Evolutionary conservation across 2,329 filamentous ascomycete genomes (phyloP).

Genomic region (Pseudodiploospora longispora): DNA sequence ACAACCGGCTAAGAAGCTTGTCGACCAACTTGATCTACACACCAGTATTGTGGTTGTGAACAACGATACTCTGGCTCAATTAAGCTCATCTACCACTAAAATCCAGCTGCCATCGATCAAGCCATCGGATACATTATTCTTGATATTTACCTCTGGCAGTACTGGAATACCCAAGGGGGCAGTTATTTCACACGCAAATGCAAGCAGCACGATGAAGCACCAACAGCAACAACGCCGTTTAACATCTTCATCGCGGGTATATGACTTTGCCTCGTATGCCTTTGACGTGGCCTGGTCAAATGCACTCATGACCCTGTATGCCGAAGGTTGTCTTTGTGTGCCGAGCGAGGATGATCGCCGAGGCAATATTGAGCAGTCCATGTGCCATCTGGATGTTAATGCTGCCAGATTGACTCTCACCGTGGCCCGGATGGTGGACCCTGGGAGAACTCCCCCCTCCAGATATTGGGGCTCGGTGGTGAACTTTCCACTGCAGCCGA

Average conservation of each 20-base stretch:
- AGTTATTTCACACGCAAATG: slow-evolving; percentile 12
- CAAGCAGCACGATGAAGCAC: slow-evolving; percentile 10
- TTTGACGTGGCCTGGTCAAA: slow-evolving; percentile 15
- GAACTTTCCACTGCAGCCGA: slow-evolving; percentile 1
- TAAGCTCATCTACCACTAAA: background rate
- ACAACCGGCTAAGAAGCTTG: background rate
- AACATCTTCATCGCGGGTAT: slow-evolving; percentile 9
- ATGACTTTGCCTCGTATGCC: slow-evolving; percentile 17
- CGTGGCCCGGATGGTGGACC: background rate
- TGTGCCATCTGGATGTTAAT: background rate
- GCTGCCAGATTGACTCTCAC: slow-evolving; percentile 2
- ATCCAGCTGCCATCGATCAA: slow-evolving; percentile 1
- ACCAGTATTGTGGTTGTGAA: background rate
- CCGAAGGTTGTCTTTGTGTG: slow-evolving; percentile 14
- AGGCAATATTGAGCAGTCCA: background rate
- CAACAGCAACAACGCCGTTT: slow-evolving; percentile 12
- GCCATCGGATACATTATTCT: slow-evolving; percentile 4
- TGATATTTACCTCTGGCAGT: slow-evolving; percentile 14
- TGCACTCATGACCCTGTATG: slow-evolving; percentile 10
- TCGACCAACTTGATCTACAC: background rate
- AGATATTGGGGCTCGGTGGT: slow-evolving; percentile 1
- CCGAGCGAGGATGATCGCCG: slow-evolving; percentile 7
- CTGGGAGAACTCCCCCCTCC: background rate
- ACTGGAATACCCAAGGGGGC: slow-evolving; percentile 17
- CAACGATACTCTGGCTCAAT: background rate